Evolutionary conservation across 306 rosid species (phyloP), one percentile per base, ranked within the genome.

Genomic region (Corylus avellana): DNA sequence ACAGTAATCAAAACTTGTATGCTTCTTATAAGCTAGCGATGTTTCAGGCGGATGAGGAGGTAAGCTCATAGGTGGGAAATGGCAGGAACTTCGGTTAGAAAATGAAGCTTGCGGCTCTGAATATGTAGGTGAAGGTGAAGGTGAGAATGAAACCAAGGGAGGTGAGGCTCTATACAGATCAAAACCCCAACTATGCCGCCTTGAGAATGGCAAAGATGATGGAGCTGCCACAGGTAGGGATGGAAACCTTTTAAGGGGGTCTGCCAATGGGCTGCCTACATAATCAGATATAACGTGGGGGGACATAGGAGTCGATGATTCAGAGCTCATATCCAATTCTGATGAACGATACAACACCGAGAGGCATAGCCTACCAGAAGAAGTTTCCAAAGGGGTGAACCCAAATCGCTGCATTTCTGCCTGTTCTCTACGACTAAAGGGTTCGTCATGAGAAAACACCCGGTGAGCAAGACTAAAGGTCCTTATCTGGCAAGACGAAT

Each of bases 311-410:
- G 95, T 83, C 59, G 92, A 87, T 44, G 91, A 79, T 64, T 94
- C 92, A 47, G 90, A 81, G 84, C 82, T 88, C 49, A 89, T 80
- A 71, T 86, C 88, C 6, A 86, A 81, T 56, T 87, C 79, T 37
- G 83, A 84, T 7, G 93, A 88, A 29, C 86, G 78, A 86, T 92
- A 91, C 84, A 83, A 84, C 14, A 94, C 97, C 0, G 88, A 78
- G n/a, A 94, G 86, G 75, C 89, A 91, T 35, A 92, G 87, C 85
- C 95, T 89, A 74, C 97, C 98, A 75, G 82, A 78, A 81, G 90
- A 75, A 50, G 97, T 89, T 70, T 94, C 98, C 67, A 94, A 88
- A 54, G 97, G 97, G 50, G 90, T 88, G 87, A 94, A 94, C 69
- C 58, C 91, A 68, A 92, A 94, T 66, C 82, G 84, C 80, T 80